Conservation (phyloP, 352 stramenopile species). For the Plasmopara halstedii region DNA sequence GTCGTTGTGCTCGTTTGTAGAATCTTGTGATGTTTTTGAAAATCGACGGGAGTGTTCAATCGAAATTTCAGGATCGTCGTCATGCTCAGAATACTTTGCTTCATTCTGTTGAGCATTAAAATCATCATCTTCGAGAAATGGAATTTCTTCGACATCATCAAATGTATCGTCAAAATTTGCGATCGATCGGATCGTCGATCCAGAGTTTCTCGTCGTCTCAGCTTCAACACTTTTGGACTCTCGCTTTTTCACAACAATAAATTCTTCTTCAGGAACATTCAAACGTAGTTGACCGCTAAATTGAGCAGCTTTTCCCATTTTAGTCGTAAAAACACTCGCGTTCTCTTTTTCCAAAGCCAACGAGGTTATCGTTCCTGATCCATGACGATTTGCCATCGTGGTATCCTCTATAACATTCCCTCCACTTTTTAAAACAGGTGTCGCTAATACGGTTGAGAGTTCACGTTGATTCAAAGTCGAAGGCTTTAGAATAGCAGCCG, state of each 20-base stretch:
- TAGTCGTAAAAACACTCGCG: constrained; percentile 23
- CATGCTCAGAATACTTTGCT: constrained; percentile 14
- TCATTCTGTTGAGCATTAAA: constrained; percentile 31
- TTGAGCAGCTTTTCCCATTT: constrained; percentile 41
- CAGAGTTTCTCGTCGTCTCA: constrained; percentile 17
- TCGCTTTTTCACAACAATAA: constrained; percentile 63
- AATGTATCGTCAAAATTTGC: constrained; percentile 45
- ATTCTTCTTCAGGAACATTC: constrained; percentile 59
- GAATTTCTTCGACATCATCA: constrained; percentile 78
- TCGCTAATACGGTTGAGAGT: constrained; percentile 7
- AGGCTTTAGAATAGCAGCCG: background rate
- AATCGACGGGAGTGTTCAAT: background rate
- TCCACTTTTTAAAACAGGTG: too few species aligned
- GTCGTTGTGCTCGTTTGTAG: constrained; percentile 18
- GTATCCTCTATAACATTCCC: constrained; percentile 71
- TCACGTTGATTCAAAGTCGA: constrained; percentile 3
- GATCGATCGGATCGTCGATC: background rate
- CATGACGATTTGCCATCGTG: constrained; percentile 23
- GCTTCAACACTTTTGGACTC: constrained; percentile 28
- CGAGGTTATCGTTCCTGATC: constrained; percentile 12
- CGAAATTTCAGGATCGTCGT: constrained; percentile 36
- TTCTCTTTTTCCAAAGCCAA: constrained; percentile 2
- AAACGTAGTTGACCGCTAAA: constrained; percentile 42
- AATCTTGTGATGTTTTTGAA: background rate
- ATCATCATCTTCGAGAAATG: constrained; percentile 57